A percentile compares a stretch with the other conserved stretches of the same genome.
phyloP scores from a whole-genome alignment of 2,329 filamentous ascomycete species.

The Epichloe hybrida region DNA sequence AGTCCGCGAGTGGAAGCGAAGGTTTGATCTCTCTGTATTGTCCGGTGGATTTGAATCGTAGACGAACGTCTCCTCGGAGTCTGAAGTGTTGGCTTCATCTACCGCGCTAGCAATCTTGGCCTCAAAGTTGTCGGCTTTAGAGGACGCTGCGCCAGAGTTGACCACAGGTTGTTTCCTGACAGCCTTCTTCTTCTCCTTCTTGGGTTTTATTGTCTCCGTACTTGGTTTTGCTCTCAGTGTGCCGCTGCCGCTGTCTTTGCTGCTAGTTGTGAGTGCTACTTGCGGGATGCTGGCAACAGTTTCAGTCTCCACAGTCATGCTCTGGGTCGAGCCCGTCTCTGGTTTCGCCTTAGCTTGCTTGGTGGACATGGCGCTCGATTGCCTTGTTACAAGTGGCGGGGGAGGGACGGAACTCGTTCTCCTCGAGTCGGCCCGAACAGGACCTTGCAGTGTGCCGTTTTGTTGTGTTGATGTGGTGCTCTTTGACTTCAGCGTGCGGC shows the following conservation, averaged over 20 bases:
- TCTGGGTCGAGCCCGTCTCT: conserved; percentile 59
- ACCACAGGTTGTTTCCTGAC: conserved; percentile 62
- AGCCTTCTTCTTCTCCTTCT: conserved; percentile 78
- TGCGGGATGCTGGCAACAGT: conserved; percentile 87
- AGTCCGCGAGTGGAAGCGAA: conserved; percentile 81
- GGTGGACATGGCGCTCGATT: conserved; percentile 50
- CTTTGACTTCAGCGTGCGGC: conserved; percentile 31
- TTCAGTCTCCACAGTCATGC: conserved; percentile 97
- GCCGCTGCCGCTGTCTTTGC: conserved; percentile 51
- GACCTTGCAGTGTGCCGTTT: conserved; percentile 53
- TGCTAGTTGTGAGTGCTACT: conserved; percentile 53
- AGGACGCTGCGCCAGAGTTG: conserved; percentile 61
- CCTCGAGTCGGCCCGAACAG: conserved; percentile 28
- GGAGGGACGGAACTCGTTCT: conserved; percentile 36
- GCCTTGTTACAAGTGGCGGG: conserved; percentile 44
- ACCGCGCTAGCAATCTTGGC: conserved; percentile 92
- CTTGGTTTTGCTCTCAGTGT: conserved; percentile 79
- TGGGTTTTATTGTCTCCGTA: conserved; percentile 89
- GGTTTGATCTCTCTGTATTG: conserved; percentile 40
- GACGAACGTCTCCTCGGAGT: conserved; percentile 96
- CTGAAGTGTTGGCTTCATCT: conserved; percentile 89
- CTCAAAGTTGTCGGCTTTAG: conserved; percentile 96
- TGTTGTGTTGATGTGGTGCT: conserved; percentile 36
- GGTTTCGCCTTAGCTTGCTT: conserved; percentile 57
- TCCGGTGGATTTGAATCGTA: conserved; percentile 94